Percentiles rank a stretch among this genome's conserved stretches.
Conservation (phyloP, 139 green algal species). For the Asterochloris sp. region DNA sequence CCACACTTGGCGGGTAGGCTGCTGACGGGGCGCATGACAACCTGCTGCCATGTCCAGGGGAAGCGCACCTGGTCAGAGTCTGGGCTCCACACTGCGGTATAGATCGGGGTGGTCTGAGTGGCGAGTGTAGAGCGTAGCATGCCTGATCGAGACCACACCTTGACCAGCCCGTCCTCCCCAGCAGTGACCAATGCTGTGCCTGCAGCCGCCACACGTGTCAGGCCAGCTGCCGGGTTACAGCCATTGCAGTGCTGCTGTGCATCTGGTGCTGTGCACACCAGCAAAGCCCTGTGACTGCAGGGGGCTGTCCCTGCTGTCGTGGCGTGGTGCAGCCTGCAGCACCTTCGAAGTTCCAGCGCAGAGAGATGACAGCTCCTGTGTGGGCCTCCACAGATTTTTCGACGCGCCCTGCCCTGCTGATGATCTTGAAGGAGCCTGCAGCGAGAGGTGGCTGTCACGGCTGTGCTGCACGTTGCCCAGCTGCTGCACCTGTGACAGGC, state of each 20-base stretch:
- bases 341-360: slow-evolving; percentile 75
- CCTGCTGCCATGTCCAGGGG: no score
- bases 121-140: slow-evolving; percentile 74
- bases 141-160: slow-evolving; percentile 71
- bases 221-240: not conserved
- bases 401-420: slow-evolving; percentile 46
- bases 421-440: slow-evolving; percentile 64
- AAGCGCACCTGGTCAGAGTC: slow-evolving; percentile 41
- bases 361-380: slow-evolving; percentile 53
- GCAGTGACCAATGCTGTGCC: slow-evolving; percentile 68
- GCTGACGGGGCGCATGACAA: no score
- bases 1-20: no score
- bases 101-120: slow-evolving; percentile 51
- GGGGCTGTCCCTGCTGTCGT: not conserved
- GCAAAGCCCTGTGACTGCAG: not conserved
- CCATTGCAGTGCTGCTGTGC: no score
- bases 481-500: not conserved
- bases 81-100: slow-evolving; percentile 61
- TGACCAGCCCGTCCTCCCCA: slow-evolving; percentile 78
- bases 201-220: slow-evolving; percentile 18
- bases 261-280: not conserved
- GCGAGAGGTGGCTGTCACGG: not conserved
- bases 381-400: slow-evolving; percentile 75
- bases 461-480: not conserved
- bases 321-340: not conserved